phyloP scores from a whole-genome alignment of 441 rosid species.

The Hura crepitans region DNA sequence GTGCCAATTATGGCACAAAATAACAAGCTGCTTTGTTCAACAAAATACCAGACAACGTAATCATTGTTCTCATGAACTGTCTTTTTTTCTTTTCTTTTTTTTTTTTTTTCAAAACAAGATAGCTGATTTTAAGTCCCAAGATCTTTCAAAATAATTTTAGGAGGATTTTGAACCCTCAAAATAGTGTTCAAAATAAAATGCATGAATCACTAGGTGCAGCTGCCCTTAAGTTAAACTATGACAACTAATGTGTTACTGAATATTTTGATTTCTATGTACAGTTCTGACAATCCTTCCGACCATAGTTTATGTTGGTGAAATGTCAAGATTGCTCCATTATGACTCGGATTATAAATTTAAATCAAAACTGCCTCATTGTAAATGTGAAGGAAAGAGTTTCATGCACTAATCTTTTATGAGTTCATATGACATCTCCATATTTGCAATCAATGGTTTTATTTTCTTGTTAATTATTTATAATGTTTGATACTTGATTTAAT shows the following conservation, averaged over 20 bases:
- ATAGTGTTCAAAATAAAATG: no score
- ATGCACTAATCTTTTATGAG: background rate
- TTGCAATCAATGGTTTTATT: background rate
- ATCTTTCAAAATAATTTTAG: no score
- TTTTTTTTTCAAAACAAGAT: no score
- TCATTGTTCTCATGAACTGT: no score
- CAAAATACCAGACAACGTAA: no score
- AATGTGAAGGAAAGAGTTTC: background rate
- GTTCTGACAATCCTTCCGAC: background rate
- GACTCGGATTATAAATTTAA: background rate
- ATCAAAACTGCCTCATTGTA: background rate
- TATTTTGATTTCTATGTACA: background rate
- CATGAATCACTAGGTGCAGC: no score
- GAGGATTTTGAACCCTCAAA: no score
- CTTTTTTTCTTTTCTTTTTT: no score
- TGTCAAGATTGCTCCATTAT: background rate
- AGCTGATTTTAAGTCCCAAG: no score
- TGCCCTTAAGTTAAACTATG: no score
- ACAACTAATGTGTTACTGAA: background rate
- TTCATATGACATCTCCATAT: background rate
- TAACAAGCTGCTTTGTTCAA: no score
- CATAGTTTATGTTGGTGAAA: background rate
- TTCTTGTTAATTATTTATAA: conserved; percentile 3
- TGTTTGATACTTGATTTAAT: conserved; percentile 14
- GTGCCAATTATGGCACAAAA: no score